phyloP scores from a whole-genome alignment of 768 basidiomycete species.

The Lactarius quietus region DNA sequence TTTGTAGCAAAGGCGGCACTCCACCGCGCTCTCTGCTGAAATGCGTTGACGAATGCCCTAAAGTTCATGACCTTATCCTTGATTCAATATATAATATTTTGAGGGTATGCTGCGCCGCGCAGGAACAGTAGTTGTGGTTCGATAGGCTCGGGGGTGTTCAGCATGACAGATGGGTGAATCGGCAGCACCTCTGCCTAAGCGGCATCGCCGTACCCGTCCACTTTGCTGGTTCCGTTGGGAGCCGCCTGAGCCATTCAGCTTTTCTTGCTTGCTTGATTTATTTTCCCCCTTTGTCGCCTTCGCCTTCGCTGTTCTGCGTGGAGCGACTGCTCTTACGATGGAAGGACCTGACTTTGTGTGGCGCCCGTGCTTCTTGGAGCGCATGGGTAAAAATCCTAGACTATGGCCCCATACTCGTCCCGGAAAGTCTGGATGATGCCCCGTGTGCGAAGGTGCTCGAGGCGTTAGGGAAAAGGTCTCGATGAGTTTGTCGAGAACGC shows the following conservation, averaged over 20 bases:
- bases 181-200: constrained; percentile 49
- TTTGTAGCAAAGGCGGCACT: constrained; percentile 72
- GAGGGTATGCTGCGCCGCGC: constrained; percentile 78
- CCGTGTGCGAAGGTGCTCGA: constrained; percentile 86
- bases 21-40: constrained; percentile 58
- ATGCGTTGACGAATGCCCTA: constrained; percentile 63
- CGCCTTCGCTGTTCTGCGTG: constrained; percentile 41
- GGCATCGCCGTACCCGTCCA: constrained; percentile 43
- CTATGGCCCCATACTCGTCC: constrained; percentile 72
- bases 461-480: constrained; percentile 65
- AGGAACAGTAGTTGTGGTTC: constrained; percentile 83
- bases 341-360: constrained; percentile 58
- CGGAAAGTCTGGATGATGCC: constrained; percentile 88
- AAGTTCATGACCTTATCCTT: constrained; percentile 67
- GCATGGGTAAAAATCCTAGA: constrained; percentile 79
- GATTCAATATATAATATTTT: constrained; percentile 71
- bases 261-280: constrained; percentile 36
- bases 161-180: constrained; percentile 69
- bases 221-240: constrained; percentile 57
- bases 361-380: constrained; percentile 69
- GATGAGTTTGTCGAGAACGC: constrained; percentile 78
- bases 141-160: constrained; percentile 81
- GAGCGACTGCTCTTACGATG: constrained; percentile 46
- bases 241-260: constrained; percentile 63
- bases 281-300: constrained; percentile 56